Evolutionary conservation across 1,284 basidiomycete species (phyloP).

Genomic region (Boletus subluridellus): DNA sequence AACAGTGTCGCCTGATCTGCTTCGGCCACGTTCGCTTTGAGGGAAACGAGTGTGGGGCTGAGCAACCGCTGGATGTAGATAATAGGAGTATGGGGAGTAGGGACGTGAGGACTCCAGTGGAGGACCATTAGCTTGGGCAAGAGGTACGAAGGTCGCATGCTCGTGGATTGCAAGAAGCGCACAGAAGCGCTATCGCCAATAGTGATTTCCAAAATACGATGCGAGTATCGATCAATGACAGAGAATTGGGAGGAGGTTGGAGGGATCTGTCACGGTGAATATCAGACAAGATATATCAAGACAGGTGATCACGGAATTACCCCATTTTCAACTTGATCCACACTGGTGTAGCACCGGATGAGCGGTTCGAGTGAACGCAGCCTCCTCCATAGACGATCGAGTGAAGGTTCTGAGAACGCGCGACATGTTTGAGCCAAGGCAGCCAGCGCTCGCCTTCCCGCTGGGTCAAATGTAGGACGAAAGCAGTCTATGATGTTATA

Average conservation of each 20-base stretch:
- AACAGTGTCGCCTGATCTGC: constrained; percentile 6
- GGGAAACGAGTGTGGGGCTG: constrained; percentile 9
- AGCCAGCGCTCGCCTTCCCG: neutral
- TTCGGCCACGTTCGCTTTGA: constrained; percentile 6
- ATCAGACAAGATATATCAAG: neutral
- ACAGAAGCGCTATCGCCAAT: constrained; percentile 1
- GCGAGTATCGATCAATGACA: constrained; percentile 11
- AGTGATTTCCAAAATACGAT: constrained; percentile 15
- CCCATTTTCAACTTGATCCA: neutral
- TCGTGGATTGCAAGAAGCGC: constrained; percentile 12
- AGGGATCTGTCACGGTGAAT: constrained; percentile 5
- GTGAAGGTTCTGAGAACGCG: constrained; percentile 5
- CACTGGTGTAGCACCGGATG: constrained; percentile 11
- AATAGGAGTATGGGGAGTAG: neutral
- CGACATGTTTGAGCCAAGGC: constrained; percentile 11
- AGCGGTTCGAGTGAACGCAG: constrained; percentile 16
- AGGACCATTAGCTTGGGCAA: constrained; percentile 15
- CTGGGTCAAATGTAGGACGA: neutral
- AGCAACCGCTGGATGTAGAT: constrained; percentile 18
- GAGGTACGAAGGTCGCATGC: constrained; percentile 6
- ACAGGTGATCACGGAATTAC: neutral
- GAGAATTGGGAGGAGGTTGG: constrained; percentile 12
- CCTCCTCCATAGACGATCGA: constrained; percentile 16
- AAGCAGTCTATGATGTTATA: constrained; percentile 10
- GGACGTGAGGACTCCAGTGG: neutral